These are phyloP conservation scores for Zymoseptoria tritici DNA, from an alignment of 2,329 filamentous ascomycete species.

Conservation along the genomic window DNA sequence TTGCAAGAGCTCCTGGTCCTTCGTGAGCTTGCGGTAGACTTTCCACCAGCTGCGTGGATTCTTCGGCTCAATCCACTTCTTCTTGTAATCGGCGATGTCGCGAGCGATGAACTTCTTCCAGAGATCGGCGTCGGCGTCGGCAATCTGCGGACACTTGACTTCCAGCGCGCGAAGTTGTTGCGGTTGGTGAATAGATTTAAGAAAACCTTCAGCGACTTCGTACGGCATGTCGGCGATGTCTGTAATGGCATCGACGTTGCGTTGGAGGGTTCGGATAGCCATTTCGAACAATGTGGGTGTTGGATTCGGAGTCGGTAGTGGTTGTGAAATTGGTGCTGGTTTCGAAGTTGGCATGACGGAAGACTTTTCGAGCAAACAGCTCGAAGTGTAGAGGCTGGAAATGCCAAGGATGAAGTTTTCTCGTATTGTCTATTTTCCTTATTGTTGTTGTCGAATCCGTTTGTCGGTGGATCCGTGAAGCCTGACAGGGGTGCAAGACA, in stretches of 20 bases:
- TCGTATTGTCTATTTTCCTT: not conserved
- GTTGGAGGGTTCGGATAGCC: conserved; percentile 34
- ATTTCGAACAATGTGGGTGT: conserved; percentile 33
- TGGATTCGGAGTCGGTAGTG: conserved; percentile 4
- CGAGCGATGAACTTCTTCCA: conserved; percentile 74
- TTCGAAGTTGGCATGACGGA: not conserved
- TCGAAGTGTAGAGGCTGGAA: not conserved
- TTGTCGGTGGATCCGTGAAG: not conserved
- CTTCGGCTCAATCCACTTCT: conserved; percentile 56
- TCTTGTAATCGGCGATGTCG: conserved; percentile 61
- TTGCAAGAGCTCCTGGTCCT: conserved; percentile 32
- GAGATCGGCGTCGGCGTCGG: conserved; percentile 60
- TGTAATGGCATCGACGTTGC: conserved; percentile 44
- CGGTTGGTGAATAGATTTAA: conserved; percentile 64
- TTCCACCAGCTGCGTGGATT: conserved; percentile 68
- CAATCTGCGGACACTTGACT: conserved; percentile 66
- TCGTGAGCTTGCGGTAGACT: conserved; percentile 54
- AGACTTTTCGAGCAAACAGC: not conserved
- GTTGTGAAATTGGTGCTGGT: conserved; percentile 1
- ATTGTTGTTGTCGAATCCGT: not conserved
- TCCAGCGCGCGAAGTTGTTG: conserved; percentile 67
- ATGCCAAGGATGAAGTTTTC: not conserved
- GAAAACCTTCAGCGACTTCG: conserved; percentile 57
- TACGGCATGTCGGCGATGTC: conserved; percentile 68
- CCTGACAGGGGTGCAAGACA: not conserved